phyloP scores from a whole-genome alignment of 768 basidiomycete genomes.

The Auricularia auricula-judae region DNA sequence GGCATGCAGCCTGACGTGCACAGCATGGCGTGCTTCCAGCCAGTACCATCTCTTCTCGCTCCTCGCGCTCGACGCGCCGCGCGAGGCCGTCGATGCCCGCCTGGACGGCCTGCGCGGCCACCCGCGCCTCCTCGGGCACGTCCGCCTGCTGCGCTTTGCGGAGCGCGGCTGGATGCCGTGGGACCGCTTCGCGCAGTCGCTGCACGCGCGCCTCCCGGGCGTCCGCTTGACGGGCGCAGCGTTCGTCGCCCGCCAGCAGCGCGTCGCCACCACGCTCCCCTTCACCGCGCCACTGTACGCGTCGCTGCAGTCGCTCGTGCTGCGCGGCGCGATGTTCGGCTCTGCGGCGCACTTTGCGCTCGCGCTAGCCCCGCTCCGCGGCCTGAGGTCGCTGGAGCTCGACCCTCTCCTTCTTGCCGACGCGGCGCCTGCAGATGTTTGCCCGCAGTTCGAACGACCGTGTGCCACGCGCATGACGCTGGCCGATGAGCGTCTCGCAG shows the following conservation, averaged over 20 bases:
- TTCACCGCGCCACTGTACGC: neutral
- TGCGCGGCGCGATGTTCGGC: neutral
- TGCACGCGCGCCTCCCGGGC: neutral
- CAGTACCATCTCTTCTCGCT: slow-evolving; percentile 9
- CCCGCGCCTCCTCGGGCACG: neutral
- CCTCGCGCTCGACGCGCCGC: neutral
- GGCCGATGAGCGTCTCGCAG: neutral
- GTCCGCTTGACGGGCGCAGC: neutral
- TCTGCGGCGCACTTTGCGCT: neutral
- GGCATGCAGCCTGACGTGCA: slow-evolving; percentile 4
- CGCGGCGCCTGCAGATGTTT: neutral
- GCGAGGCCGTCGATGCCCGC: neutral
- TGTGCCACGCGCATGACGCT: neutral
- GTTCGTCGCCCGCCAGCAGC: neutral
- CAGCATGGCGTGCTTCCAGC: slow-evolving; percentile 2
- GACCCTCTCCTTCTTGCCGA: neutral
- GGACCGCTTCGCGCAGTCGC: neutral
- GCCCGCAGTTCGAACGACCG: neutral
- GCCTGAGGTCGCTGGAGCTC: neutral
- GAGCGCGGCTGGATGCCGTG: neutral
- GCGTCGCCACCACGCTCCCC: neutral
- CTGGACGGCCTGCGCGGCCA: neutral
- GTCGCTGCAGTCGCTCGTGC: neutral
- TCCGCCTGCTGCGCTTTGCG: neutral
- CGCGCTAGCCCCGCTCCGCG: neutral